Base-by-base conservation (phyloP, 805 yeast species). In the Komagataella ulmi region DNA sequence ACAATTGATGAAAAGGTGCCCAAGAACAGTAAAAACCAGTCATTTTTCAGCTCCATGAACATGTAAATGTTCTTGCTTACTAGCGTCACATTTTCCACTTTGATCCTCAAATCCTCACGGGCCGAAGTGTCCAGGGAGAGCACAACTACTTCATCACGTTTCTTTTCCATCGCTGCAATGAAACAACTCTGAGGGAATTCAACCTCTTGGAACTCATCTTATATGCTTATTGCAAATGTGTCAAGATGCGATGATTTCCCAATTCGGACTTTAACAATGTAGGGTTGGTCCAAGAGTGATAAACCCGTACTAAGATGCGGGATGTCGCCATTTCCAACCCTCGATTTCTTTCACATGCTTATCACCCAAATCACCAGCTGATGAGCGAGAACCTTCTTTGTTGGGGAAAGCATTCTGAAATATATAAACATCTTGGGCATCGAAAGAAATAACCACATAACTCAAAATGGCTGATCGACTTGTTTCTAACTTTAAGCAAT, bases 1-100 rank as follows among this genome's bases (percentile, higher is more conserved):
- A 74, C 56, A 8, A 71, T 55, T 14, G 85, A 74, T 1, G 60
- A 49, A 3, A 57, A 0, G 0, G 56, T 1, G 4, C 60, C 69
- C 4, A 55, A 30, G 0, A 55, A 17, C 1, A 61, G 19, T 5
- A 65, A 43, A 3, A 55, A 51, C 0, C 51, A 17, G 52, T 71
- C 75, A 7, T 48, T 36, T 23, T 18, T 54, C 40, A 30, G 40
- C 5, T 30, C 40, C 40, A 30, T 44, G 46, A 18, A 18, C 23
- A 44, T 44, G 19, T 19, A 44, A 4, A 17, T 44, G 19, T 44
- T 44, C 23, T 17, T 44, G 6, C 12, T 17, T 17, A 10, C 17
- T 14, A 18, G 12, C 18, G n/a, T 17, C 4, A 18, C 23, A 18
- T 19, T 44, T 8, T 44, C 23, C 10, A 44, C 46, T 14, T 44